Evolutionary conservation across 345 rosid genomes (phyloP).

Genomic region (Euphorbia pulcherrima): DNA sequence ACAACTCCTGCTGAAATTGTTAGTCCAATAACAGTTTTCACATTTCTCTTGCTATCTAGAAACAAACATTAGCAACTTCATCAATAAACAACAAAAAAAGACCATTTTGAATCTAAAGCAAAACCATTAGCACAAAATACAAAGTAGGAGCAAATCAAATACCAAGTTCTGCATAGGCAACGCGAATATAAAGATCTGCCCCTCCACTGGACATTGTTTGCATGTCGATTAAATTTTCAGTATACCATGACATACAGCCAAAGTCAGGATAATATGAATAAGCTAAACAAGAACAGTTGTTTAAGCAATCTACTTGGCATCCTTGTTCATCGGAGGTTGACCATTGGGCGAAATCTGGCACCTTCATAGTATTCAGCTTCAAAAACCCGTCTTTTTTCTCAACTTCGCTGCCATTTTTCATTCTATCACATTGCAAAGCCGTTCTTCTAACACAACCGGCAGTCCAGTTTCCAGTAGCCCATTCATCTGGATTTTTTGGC

Average conservation of each 20-base stretch:
- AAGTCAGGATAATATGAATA: constrained; percentile 38
- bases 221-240: constrained; percentile 33
- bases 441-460: constrained; percentile 26
- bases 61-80: not conserved
- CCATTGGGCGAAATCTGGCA: no score
- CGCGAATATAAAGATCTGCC: constrained; percentile 37
- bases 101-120: not conserved
- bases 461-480: constrained; percentile 32
- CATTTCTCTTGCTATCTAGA: constrained; percentile 14
- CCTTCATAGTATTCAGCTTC: constrained; percentile 14
- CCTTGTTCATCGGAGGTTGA: constrained; percentile 11
- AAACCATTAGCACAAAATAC: not conserved
- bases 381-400: constrained; percentile 23
- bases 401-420: not conserved
- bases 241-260: constrained; percentile 54
- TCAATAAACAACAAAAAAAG: no score
- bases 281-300: constrained; percentile 51
- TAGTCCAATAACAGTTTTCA: not conserved
- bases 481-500: constrained; percentile 17
- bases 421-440: constrained; percentile 19
- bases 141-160: not conserved
- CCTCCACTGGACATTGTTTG: constrained; percentile 33
- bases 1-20: constrained; percentile 9
- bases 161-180: constrained; percentile 44
- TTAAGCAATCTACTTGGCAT: constrained; percentile 37